Evolutionary conservation across 2,329 filamentous ascomycete genomes (phyloP).

Genomic region (Fusarium camptoceras): DNA sequence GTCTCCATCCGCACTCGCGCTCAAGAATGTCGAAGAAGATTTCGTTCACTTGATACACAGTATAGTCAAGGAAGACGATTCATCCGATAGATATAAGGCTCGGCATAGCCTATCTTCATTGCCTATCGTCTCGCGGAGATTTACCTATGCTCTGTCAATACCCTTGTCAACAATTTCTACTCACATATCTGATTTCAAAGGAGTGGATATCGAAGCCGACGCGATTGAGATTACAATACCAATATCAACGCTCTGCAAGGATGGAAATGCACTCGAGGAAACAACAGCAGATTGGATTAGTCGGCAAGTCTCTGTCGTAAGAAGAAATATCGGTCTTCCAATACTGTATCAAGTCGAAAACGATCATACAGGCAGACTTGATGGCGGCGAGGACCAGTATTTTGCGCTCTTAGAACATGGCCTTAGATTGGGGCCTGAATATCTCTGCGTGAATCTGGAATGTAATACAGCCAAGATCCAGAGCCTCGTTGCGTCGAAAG

Average conservation of each 20-base stretch:
- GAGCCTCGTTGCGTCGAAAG: background rate
- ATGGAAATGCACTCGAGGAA: accelerated
- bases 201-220: conserved; percentile 4
- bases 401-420: background rate
- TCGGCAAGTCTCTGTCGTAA: background rate
- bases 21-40: conserved; percentile 15
- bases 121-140: background rate
- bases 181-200: background rate
- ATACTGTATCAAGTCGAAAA: background rate
- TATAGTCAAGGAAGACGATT: background rate
- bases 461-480: background rate
- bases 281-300: background rate
- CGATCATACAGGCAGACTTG: accelerated
- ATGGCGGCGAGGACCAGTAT: background rate
- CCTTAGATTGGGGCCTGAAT: background rate
- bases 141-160: background rate
- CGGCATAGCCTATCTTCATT: background rate
- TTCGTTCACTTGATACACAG: conserved; percentile 3
- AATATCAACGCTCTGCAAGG: background rate
- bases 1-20: conserved; percentile 4
- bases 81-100: background rate
- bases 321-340: background rate
- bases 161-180: background rate
- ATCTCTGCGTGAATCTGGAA: background rate
- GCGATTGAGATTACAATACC: background rate